Evolutionary conservation across 2,329 filamentous ascomycete species (phyloP).

Genomic region (Cercospora canescens): DNA sequence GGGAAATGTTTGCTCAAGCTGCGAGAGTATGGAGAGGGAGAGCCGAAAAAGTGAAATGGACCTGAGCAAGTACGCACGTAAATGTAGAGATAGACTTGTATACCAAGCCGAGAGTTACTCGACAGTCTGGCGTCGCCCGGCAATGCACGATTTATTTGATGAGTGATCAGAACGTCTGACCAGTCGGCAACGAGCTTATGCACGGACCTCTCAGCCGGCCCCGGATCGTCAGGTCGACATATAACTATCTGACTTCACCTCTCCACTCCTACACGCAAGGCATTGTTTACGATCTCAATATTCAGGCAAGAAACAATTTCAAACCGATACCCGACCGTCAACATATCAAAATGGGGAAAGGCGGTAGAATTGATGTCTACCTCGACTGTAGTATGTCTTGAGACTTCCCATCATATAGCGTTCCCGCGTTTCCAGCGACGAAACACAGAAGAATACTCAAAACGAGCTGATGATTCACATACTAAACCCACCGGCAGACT

Average conservation of each 20-base stretch:
- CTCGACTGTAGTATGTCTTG: constrained; percentile 61
- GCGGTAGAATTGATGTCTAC: constrained; percentile 62
- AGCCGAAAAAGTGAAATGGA: constrained; percentile 22
- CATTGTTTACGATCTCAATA: not conserved
- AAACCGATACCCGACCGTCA: not conserved
- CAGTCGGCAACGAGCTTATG: not conserved
- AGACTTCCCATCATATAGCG: not conserved
- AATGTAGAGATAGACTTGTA: constrained; percentile 16
- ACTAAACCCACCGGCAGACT: constrained; percentile 5
- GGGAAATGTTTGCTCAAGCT: constrained; percentile 71
- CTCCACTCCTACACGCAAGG: not conserved
- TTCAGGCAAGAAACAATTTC: not conserved
- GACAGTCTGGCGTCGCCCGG: not conserved
- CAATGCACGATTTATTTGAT: not conserved
- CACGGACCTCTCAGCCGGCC: not conserved
- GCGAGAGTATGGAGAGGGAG: constrained; percentile 39
- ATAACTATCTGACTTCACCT: constrained; percentile 6
- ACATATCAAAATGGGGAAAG: constrained; percentile 49
- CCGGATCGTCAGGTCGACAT: not conserved
- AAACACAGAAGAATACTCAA: not conserved
- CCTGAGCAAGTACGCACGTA: not conserved
- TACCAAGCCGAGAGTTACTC: not conserved
- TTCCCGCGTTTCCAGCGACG: not conserved
- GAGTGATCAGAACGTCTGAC: constrained; percentile 6
- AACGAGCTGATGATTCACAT: not conserved